Evolutionary conservation across 169 alveolate genomes (phyloP).

Genomic region (Cryptosporidium xiaoi): DNA sequence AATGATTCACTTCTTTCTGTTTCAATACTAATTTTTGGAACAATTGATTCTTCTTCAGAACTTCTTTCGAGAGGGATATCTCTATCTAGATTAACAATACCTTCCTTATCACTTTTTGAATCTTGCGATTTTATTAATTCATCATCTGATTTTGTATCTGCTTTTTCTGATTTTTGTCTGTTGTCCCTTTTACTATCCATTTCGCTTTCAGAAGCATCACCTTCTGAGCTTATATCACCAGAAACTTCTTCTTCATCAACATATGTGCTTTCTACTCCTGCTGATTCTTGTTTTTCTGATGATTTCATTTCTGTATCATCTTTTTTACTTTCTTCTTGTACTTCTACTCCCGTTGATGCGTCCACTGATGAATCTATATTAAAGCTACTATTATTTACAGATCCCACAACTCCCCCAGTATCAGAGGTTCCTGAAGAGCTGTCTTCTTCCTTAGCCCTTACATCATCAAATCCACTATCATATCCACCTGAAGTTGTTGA

Average conservation of each 20-base stretch:
- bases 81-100: constrained; percentile 3
- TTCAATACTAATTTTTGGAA: constrained; percentile 12
- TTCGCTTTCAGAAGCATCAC: constrained; percentile 30
- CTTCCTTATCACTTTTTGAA: neutral
- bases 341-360: neutral
- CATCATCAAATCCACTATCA: too few species aligned
- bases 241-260: constrained; percentile 60
- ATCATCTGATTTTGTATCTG: constrained; percentile 1
- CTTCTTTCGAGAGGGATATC: constrained; percentile 8
- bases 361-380: neutral
- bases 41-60: constrained; percentile 38
- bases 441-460: too few species aligned
- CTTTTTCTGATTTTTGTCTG: neutral
- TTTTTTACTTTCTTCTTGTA: neutral
- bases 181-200: neutral
- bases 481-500: too few species aligned
- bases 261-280: constrained; percentile 37
- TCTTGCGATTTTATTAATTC: neutral
- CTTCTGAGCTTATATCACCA: constrained; percentile 51
- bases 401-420: too few species aligned
- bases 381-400: neutral
- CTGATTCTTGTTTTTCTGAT: constrained; percentile 17
- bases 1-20: neutral
- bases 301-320: neutral
- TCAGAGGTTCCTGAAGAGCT: too few species aligned